A percentile compares a stretch with the other conserved stretches of the same genome.
These are phyloP conservation scores for Dipsacomyces acuminosporus DNA, from an alignment of 371 early-diverging fungal genomes.

Conservation along the genomic window DNA sequence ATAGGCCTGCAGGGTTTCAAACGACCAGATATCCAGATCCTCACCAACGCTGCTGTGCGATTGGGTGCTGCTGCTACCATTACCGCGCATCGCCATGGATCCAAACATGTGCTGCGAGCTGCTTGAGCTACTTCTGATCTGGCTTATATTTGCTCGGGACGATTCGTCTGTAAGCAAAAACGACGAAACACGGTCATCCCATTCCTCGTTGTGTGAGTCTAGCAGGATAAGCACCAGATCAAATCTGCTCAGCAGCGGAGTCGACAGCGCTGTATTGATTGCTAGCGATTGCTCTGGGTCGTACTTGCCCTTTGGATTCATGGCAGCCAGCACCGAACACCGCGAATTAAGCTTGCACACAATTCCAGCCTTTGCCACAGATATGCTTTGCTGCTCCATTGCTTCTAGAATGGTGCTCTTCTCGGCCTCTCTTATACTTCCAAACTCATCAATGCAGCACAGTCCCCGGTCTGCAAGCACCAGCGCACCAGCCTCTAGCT, in stretches of 20 bases:
- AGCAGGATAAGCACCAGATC: constrained; percentile 71
- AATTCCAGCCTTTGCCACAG: constrained; percentile 70
- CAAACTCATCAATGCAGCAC: constrained; percentile 80
- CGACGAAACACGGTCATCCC: constrained; percentile 58
- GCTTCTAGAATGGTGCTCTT: constrained; percentile 73
- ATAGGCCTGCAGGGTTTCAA: constrained; percentile 60
- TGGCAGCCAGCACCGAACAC: constrained; percentile 72
- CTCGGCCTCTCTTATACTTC: constrained; percentile 67
- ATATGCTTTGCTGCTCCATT: constrained; percentile 77
- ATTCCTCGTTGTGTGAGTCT: constrained; percentile 58
- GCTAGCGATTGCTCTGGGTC: constrained; percentile 54
- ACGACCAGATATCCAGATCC: constrained; percentile 13
- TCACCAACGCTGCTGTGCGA: neutral
- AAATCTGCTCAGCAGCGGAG: constrained; percentile 72
- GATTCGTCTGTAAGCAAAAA: constrained; percentile 47
- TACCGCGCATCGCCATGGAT: neutral
- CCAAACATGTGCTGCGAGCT: no score
- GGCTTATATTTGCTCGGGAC: neutral
- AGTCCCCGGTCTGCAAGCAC: constrained; percentile 70
- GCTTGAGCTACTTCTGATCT: neutral
- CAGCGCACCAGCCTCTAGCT: constrained; percentile 74
- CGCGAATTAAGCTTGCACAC: constrained; percentile 74
- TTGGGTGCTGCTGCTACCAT: neutral
- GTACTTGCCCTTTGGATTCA: constrained; percentile 70
- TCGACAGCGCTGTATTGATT: constrained; percentile 60